Percentiles rank a stretch among this genome's conserved stretches.
These are phyloP conservation scores for Camelina hispida DNA, from an alignment of 345 rosid species.

Conservation along the genomic window DNA sequence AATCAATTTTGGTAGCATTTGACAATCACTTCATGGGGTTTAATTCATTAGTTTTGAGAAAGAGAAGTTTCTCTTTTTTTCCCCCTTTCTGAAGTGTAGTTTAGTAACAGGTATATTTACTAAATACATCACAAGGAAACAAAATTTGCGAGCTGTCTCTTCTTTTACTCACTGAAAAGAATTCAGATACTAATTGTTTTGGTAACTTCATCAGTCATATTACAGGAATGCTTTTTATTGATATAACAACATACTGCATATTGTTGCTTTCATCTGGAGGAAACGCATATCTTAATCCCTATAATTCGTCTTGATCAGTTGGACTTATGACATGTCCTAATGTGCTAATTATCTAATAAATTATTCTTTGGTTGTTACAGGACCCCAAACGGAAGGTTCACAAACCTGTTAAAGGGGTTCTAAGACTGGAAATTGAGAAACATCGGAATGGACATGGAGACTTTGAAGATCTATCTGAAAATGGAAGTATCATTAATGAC, in stretches of 20 bases:
- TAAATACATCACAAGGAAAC: constrained; percentile 5
- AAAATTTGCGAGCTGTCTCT: not conserved
- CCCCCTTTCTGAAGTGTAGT: constrained; percentile 20
- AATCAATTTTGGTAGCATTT: constrained; percentile 18
- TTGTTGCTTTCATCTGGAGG: constrained; percentile 27
- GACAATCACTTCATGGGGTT: constrained; percentile 11
- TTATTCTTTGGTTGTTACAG: constrained; percentile 48
- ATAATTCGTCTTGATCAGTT: constrained; percentile 12
- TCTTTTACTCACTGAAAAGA: not conserved
- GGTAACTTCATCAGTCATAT: not conserved
- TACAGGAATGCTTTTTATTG: constrained; percentile 20
- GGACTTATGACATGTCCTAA: not conserved
- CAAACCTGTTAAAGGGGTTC: constrained; percentile 91
- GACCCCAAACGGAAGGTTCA: constrained; percentile 94
- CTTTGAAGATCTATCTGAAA: constrained; percentile 81
- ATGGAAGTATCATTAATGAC: constrained; percentile 86
- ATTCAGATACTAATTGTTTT: not conserved
- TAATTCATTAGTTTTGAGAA: constrained; percentile 21
- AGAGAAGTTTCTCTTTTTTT: not conserved
- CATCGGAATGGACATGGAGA: constrained; percentile 73
- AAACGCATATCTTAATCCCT: constrained; percentile 22
- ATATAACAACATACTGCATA: not conserved
- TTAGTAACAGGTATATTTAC: constrained; percentile 10
- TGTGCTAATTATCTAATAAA: constrained; percentile 16
- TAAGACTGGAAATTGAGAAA: constrained; percentile 94